Percentiles rank a stretch among this genome's conserved stretches.
phyloP scores from a whole-genome alignment of 2,329 filamentous ascomycete species.

The Colletotrichum lini region DNA sequence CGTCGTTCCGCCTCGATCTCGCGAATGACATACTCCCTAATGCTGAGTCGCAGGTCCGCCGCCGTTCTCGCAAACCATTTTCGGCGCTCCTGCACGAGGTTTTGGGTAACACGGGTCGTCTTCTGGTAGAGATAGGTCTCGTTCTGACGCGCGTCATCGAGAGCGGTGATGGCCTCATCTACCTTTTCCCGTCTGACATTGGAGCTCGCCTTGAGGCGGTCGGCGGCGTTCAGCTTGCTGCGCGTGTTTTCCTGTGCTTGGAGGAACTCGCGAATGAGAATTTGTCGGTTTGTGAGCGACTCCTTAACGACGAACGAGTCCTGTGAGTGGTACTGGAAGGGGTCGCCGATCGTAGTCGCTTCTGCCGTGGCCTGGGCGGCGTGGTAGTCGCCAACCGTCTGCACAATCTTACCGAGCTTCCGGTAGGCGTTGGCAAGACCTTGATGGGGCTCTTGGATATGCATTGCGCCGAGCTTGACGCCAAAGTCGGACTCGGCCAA shows the following conservation, averaged over 20 bases:
- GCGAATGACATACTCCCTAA: constrained; percentile 93
- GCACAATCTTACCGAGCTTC: constrained; percentile 93
- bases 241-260: constrained; percentile 90
- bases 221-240: constrained; percentile 86
- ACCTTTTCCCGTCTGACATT: constrained; percentile 95
- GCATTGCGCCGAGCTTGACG: constrained; percentile 88
- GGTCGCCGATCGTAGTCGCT: constrained; percentile 93
- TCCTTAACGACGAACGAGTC: constrained; percentile 99
- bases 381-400: constrained; percentile 94
- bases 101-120: constrained; percentile 89
- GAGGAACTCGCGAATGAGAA: constrained; percentile 91
- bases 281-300: constrained; percentile 96
- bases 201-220: constrained; percentile 88
- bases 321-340: constrained; percentile 93
- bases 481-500: constrained; percentile 94
- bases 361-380: constrained; percentile 97
- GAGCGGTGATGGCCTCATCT: constrained; percentile 92
- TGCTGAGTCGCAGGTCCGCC: constrained; percentile 84
- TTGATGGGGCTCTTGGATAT: constrained; percentile 89
- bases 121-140: constrained; percentile 88
- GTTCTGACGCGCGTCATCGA: constrained; percentile 88
- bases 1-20: constrained; percentile 97
- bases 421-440: constrained; percentile 92
- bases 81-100: constrained; percentile 88
- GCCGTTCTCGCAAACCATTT: constrained; percentile 92